These are phyloP conservation scores for Chrysosporium queenslandicum DNA, from an alignment of 2,329 filamentous ascomycete species.

Conservation along the genomic window DNA sequence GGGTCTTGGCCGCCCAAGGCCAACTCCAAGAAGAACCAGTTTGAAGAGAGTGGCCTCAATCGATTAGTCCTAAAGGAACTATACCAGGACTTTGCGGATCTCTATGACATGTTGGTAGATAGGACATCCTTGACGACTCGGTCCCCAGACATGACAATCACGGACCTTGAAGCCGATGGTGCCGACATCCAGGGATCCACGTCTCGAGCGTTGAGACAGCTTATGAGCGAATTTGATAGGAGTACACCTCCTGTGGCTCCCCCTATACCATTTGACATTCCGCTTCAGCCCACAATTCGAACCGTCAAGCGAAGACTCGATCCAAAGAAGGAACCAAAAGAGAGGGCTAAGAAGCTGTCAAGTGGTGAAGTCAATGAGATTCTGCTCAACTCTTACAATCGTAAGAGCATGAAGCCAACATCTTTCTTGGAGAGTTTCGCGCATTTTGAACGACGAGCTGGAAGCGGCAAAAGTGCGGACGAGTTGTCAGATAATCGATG, in stretches of 20 bases:
- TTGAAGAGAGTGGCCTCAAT: slow-evolving; percentile 78
- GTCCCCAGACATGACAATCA: slow-evolving; percentile 56
- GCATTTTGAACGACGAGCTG: slow-evolving; percentile 39
- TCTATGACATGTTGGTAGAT: slow-evolving; percentile 85
- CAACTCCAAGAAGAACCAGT: slow-evolving; percentile 80
- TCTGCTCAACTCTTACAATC: slow-evolving; percentile 72
- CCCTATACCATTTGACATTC: slow-evolving; percentile 81
- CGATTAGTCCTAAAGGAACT: slow-evolving; percentile 69
- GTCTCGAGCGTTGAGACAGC: slow-evolving; percentile 60
- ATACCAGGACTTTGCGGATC: slow-evolving; percentile 72
- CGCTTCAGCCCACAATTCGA: slow-evolving; percentile 61
- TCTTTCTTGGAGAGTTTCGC: slow-evolving; percentile 41
- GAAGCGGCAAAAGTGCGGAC: slow-evolving; percentile 36
- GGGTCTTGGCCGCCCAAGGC: slow-evolving; percentile 87
- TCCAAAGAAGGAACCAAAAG: slow-evolving; percentile 62
- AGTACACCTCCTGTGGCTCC: slow-evolving; percentile 83
- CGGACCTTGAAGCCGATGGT: slow-evolving; percentile 42
- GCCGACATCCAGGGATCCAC: slow-evolving; percentile 48
- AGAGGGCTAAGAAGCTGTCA: slow-evolving; percentile 61
- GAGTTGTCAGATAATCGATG: slow-evolving; percentile 40
- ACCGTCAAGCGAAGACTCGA: slow-evolving; percentile 57
- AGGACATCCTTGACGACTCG: slow-evolving; percentile 67
- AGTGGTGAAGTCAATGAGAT: slow-evolving; percentile 67
- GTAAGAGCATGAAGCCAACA: slow-evolving; percentile 51
- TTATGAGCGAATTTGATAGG: slow-evolving; percentile 80